Percentiles rank a stretch among this genome's conserved stretches.
These are phyloP conservation scores for Podospora pseudocomata DNA, from an alignment of 495 filamentous ascomycete species.

Conservation along the genomic window DNA sequence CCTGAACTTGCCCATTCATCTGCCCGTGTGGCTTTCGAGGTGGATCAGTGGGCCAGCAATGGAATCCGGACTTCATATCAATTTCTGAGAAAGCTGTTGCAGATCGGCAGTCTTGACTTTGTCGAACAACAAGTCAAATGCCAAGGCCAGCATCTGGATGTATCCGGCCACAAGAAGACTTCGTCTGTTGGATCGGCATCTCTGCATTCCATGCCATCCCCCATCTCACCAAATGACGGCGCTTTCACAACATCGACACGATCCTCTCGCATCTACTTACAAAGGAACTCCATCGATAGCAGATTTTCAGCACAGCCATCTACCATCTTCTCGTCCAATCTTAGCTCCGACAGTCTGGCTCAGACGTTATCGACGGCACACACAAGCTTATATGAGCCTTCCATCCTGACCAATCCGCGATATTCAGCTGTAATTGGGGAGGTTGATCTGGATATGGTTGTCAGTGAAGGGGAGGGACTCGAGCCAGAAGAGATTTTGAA, in stretches of 20 bases:
- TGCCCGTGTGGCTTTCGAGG: conserved; percentile 27
- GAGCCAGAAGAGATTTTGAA: conserved; percentile 36
- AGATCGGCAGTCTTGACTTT: conserved; percentile 35
- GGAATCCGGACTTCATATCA: conserved; percentile 31
- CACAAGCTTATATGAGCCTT: conserved; percentile 26
- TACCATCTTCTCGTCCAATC: conserved; percentile 21
- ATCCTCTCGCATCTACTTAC: conserved; percentile 9
- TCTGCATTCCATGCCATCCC: background rate
- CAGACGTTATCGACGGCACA: conserved; percentile 27
- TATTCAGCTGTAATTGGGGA: conserved; percentile 13
- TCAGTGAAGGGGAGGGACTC: conserved; percentile 4
- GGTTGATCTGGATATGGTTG: conserved; percentile 3
- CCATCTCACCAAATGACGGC: background rate
- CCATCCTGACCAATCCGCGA: conserved; percentile 11
- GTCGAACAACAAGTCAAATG: conserved; percentile 13
- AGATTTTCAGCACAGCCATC: conserved; percentile 20
- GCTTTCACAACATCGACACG: background rate
- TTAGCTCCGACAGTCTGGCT: conserved; percentile 27
- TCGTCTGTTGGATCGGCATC: background rate
- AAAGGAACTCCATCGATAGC: conserved; percentile 24
- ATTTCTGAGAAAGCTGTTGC: conserved; percentile 28
- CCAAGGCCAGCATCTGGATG: background rate
- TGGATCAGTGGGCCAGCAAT: conserved; percentile 29
- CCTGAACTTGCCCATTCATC: conserved; percentile 29
- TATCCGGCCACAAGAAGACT: background rate